Conservation (phyloP, 23 red algal genomes). For the Chondrus crispus region DNA sequence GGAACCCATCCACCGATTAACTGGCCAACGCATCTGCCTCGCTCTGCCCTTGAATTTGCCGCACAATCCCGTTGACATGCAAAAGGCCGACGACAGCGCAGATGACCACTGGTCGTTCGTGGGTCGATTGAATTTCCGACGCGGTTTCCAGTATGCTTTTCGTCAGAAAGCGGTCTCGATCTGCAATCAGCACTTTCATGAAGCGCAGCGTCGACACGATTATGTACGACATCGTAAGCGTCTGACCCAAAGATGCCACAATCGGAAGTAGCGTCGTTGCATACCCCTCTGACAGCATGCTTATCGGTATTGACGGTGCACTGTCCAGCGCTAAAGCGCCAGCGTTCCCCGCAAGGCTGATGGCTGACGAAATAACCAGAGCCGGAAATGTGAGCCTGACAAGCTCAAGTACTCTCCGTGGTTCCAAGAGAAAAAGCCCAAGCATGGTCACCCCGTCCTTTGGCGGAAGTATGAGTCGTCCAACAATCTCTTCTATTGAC, state of each 20-base stretch:
- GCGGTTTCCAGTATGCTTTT: not conserved
- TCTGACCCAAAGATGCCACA: too few relatives aligned
- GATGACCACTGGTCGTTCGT: not conserved
- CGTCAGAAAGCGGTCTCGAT: constrained; percentile 10
- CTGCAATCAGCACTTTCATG: constrained; percentile 16
- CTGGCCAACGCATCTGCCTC: too few relatives aligned
- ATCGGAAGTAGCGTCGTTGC: too few relatives aligned
- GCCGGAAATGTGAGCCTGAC: not conserved
- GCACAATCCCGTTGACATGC: constrained; percentile 32
- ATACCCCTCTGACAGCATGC: too few relatives aligned
- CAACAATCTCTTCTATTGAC: not conserved
- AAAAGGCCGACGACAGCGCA: constrained; percentile 42
- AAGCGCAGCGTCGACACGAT: constrained; percentile 5
- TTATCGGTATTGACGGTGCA: too few relatives aligned
- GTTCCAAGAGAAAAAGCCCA: not conserved
- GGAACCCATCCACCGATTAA: too few relatives aligned
- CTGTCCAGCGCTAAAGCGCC: not conserved
- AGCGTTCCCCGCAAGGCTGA: not conserved
- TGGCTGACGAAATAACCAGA: not conserved
- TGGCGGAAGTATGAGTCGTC: constrained; percentile 10
- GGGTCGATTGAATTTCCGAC: not conserved
- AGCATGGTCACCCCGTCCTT: not conserved
- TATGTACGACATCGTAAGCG: not conserved
- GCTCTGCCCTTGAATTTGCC: not conserved
- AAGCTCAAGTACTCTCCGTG: constrained; percentile 18